Evolutionary conservation across 441 rosid genomes (phyloP), one percentile per base, ranked within the genome.

Genomic region (Brassica balearica): DNA sequence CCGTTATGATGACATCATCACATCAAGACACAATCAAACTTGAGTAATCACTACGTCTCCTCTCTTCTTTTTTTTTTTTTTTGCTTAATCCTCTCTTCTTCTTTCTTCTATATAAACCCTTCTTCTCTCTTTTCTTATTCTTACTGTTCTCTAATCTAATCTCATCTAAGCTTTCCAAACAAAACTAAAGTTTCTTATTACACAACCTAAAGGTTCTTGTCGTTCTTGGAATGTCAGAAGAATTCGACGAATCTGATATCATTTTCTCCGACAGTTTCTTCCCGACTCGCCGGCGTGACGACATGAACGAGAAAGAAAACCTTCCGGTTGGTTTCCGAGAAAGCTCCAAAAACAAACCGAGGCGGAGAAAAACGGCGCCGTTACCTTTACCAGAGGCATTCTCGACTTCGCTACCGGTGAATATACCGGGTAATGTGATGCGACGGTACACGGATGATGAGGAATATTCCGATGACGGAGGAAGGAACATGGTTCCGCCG

Each of bases 181-280:
- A 15, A 63, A 25, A 15, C 27, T 69, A 9, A 5, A 32, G 4
- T 17, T 6, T 68, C 9, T 12, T 36, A 6, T 38, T 23, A 63
- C 68, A 63, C 20, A 29, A 3, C 20, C 67, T 43, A 8, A 36
- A 19, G 48, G 6, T 7, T 7, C 12, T 4, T 46, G 51, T 17
- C 2, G 2, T 73, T 73, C 59, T 27, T 46, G 7, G 38, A 80
- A 90, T 90, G 97, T 91, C 87, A 3, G 91, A 87, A 14, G 98
- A 94, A 78, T 86, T 88, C 64, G 88, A 91, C 32, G 98, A 94
- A 83, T 92, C 97, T 55, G 97, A 92, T 7, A 76, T 91, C 0
- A 63, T 88, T 23, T 92, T 94, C 85, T 67, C 91, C 56, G 91
- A 87, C 5, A 64, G 59, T 53, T 53, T 53, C 59, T 53, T 58